Conservation (phyloP, 257 asterid genomes). For the Plantago elongata region DNA sequence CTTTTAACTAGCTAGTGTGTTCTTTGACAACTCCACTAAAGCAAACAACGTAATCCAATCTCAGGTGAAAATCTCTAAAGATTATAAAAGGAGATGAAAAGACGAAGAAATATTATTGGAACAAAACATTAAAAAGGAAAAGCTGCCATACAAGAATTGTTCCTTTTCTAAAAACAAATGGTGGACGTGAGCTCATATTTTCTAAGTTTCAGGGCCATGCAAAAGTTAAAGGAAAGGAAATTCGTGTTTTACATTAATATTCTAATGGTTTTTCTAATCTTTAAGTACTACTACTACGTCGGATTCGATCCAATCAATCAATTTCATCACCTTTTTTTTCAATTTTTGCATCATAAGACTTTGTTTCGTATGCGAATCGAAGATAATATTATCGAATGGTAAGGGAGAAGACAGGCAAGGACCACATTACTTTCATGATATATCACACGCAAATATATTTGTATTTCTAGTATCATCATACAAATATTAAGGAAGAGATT, state of each 20-base stretch:
- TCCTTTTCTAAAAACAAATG: constrained; percentile 30
- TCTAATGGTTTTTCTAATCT: constrained; percentile 9
- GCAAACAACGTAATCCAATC: constrained; percentile 15
- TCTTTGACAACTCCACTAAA: constrained; percentile 8
- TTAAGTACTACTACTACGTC: constrained; percentile 27
- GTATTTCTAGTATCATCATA: too few relatives aligned
- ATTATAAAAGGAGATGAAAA: constrained; percentile 17
- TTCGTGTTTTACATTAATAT: constrained; percentile 10
- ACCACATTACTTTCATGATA: too few relatives aligned
- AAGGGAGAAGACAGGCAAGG: too few relatives aligned
- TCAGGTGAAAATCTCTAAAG: constrained; percentile 29
- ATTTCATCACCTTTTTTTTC: neutral
- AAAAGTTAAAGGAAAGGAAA: constrained; percentile 41
- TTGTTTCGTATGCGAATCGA: too few relatives aligned
- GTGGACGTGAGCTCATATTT: constrained; percentile 47
- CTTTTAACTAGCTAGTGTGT: constrained; percentile 2
- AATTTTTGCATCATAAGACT: too few relatives aligned
- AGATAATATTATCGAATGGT: too few relatives aligned
- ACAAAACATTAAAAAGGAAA: constrained; percentile 42
- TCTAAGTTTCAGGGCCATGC: constrained; percentile 59
- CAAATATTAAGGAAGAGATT: too few relatives aligned
- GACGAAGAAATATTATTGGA: constrained; percentile 16
- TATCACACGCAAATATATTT: too few relatives aligned
- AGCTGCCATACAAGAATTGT: constrained; percentile 58
- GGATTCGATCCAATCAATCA: constrained; percentile 5